phyloP scores from a whole-genome alignment of 2,329 filamentous ascomycete genomes.

The Hypoxylon sp. region DNA sequence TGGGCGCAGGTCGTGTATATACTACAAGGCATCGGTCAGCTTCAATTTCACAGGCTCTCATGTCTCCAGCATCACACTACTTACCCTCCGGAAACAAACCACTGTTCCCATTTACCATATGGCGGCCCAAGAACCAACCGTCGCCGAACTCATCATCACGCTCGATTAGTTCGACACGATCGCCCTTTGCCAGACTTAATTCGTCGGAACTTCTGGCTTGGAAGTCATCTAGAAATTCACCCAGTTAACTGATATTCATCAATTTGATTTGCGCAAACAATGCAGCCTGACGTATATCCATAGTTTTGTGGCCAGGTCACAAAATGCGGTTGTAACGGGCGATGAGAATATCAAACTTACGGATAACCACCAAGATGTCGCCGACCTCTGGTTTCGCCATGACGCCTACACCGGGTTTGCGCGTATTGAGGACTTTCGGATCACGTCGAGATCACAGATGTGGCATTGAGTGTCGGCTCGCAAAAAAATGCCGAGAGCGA shows the following conservation, averaged over 20 bases:
- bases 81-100: slow-evolving; percentile 87
- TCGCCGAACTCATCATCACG: slow-evolving; percentile 91
- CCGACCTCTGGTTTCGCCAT: slow-evolving; percentile 72
- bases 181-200: slow-evolving; percentile 86
- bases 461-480: slow-evolving; percentile 27
- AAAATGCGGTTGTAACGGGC: slow-evolving; percentile 16
- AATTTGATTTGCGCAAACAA: slow-evolving; percentile 22
- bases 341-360: slow-evolving; percentile 64
- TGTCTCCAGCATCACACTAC: slow-evolving; percentile 47
- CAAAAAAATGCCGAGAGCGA: slow-evolving; percentile 21
- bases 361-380: slow-evolving; percentile 78
- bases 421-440: slow-evolving; percentile 20
- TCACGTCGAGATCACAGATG: slow-evolving; percentile 25
- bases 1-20: slow-evolving; percentile 72
- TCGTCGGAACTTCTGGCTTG: slow-evolving; percentile 92
- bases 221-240: slow-evolving; percentile 71
- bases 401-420: slow-evolving; percentile 38
- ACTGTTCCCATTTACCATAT: slow-evolving; percentile 78
- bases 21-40: slow-evolving; percentile 58
- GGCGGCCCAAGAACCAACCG: slow-evolving; percentile 85
- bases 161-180: slow-evolving; percentile 85
- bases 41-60: slow-evolving; percentile 13
- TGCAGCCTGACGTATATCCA: slow-evolving; percentile 9
- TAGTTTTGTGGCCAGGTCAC: slow-evolving; percentile 17
- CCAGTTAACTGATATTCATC: slow-evolving; percentile 25